These are phyloP conservation scores for Macrotyloma uniflorum DNA, from an alignment of 306 rosid species.

Conservation along the genomic window DNA sequence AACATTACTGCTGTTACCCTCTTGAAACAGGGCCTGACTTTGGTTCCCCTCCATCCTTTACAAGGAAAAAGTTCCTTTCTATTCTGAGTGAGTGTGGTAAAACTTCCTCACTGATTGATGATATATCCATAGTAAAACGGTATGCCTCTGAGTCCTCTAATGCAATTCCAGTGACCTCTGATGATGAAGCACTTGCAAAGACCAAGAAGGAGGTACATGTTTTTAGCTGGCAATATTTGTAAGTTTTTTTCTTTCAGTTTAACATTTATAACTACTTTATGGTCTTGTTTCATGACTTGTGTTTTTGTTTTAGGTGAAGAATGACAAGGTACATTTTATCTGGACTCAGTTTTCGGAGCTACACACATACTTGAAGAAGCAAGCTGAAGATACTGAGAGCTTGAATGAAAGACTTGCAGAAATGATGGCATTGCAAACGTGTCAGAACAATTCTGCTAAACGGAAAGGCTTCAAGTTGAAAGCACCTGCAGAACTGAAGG, in stretches of 20 bases:
- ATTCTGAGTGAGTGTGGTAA: constrained; percentile 75
- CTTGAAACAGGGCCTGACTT: constrained; percentile 80
- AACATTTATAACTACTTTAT: constrained; percentile 1
- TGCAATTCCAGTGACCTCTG: constrained; percentile 81
- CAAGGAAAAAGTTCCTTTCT: constrained; percentile 73
- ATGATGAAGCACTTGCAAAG: constrained; percentile 83
- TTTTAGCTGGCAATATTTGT: constrained; percentile 8
- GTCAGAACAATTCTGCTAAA: constrained; percentile 52
- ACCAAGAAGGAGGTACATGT: constrained; percentile 75
- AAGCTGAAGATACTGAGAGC: constrained; percentile 73
- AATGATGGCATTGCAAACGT: constrained; percentile 79
- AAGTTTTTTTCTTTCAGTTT: constrained; percentile 3
- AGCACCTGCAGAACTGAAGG: constrained; percentile 64
- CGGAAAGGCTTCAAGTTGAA: constrained; percentile 54
- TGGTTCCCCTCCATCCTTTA: constrained; percentile 80
- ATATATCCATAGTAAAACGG: constrained; percentile 78
- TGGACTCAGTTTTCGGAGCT: constrained; percentile 96
- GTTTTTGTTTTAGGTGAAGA: constrained; percentile 67
- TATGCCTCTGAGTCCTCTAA: constrained; percentile 77
- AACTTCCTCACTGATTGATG: constrained; percentile 77
- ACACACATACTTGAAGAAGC: constrained; percentile 69
- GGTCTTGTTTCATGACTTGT: constrained; percentile 31
- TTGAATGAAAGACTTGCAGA: constrained; percentile 79
- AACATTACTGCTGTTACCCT: constrained; percentile 34
- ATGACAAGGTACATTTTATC: constrained; percentile 80